Base-by-base conservation (phyloP, 148 eudicot genomes). In the Chenopodium berlandieri region DNA sequence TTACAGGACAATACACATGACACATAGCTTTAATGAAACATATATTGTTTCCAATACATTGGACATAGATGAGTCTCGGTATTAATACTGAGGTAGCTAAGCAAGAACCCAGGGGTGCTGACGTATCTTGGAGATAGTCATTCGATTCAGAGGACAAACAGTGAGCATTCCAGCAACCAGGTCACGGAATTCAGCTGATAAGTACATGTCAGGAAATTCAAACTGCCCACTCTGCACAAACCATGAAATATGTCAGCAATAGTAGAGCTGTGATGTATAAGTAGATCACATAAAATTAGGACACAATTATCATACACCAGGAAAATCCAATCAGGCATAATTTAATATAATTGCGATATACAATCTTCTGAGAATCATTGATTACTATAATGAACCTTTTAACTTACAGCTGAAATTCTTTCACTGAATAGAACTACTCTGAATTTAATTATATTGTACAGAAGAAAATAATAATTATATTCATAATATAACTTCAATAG, bases 81-180 rank as follows among this genome's bases (percentile, higher is more conserved):
- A 62, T 19, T 4, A 62, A 7, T 62, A 62, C 25, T 62, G 12
- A 71, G 20, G 48, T 25, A 17, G 6, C 48, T 71, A 71, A 16
- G 74, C 50, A 37, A 37, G 48, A 37, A 71, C 9, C 74, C 74
- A 71, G 11, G 74, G 74, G 40, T 37, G 50, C 74, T 71, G 48
- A 17, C 11, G 2, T 20, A 71, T 71, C 74, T 19, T 25, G 6
- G 25, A 25, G 44, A 71, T 71, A 40, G 74, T 71, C 2, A 71
- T 16, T 71, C 74, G 74, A 22, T 19, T 5, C 12, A 6, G 3
- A 34, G 74, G 74, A 34, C 40, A 19, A 71, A 71, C 11, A 34
- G 48, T 40, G 20, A 71, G 50, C 74, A 71, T 71, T 25, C 74
- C 48, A 6, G 11, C 11, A 40, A 71, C 19, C 11, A 71, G 50